Base-by-base conservation (phyloP, 2,329 filamentous ascomycete genomes). In the Fusarium palustre region DNA sequence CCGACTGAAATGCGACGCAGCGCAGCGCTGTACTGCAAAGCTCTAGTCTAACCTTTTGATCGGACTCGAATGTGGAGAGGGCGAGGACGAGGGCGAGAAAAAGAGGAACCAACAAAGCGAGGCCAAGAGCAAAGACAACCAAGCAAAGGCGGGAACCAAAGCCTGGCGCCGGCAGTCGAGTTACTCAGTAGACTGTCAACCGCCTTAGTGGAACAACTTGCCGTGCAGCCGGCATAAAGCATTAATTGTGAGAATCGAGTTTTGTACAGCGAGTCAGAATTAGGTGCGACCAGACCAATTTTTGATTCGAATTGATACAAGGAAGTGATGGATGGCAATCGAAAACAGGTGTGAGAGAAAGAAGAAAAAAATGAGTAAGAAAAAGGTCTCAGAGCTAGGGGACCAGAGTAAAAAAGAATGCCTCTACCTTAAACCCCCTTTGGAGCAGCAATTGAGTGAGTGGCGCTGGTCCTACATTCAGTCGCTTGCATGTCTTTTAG, bases 261-360 rank as follows among this genome's bases (percentile, higher is more conserved):
- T 59, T 63, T 60, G 48, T 39, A 61, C 49, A 50, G 62, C 72
- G 70, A 71, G 70, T 64, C 70, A 66, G 60, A 65, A 54, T 28
- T 22, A 10, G 15, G 33, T 28, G 52, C 57, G 59, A 54, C 70
- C 56, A 57, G 62, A 69, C 70, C 59, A 59, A 68, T 55, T 63
- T 46, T 46, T 66, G 36, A 64, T 61, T 68, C 55, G 60, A 66
- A 66, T 68, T 61, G 63, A 55, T 39, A 43, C 60, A 66, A 66
- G 66, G 54, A 61, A 66, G 52, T 54, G 59, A 62, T 64, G 55
- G 45, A 66, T 59, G 10, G 42, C 24, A 20, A 15, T 20, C 13
- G 20, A 31, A 30, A n/a, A 22, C 48, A 41, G 57, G 45, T 25
- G 39, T 58, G 12, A 46, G 38, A 53, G 45, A 50, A 42, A 15